Evolutionary conservation across 2,329 filamentous ascomycete genomes (phyloP), one percentile per base, ranked within the genome.

Genomic region (Nemania serpens): DNA sequence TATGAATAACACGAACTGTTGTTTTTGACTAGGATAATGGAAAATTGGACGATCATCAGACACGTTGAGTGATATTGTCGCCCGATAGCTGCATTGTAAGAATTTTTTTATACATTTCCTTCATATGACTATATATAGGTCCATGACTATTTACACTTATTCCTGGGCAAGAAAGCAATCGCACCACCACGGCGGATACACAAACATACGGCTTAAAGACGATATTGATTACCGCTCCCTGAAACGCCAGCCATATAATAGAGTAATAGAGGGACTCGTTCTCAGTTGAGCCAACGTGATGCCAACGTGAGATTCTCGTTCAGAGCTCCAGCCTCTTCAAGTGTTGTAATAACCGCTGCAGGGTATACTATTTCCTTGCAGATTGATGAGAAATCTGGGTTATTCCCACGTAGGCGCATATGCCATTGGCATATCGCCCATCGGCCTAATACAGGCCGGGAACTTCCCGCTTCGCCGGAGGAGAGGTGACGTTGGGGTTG

Each of bases 401-500:
- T 13, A 18, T 37, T 9, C 25, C 25, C 25, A 29, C 25, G 25
- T 7, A 29, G 25, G 25, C 25, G 25, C 25, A 33, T 29, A 43
- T 29, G 11, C 11, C 5, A 46, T 3, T 41, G 42, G 2, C 10
- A 39, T 22, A 20, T n/a, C 5, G n/a, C 3, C 20, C 7, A 11
- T 7, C 17, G 11, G 20, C 18, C 25, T 51, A 58, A n/a, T 58
- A 51, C 15, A 51, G 7, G 34, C 47, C 36, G 52, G 56, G 60
- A 10, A 62, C 42, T 12, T 34, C 49, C 36, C 60, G 60, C 47
- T 41, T 62, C 33, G 33, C 11, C 7, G 55, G 55, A 12, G 51
- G 20, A 13, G 60, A 55, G 17, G 47, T 59, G 15, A 59, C 58
- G 34, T 62, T 62, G 17, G 58, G 50, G 34, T 64, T 61, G 2